Evolutionary conservation across 805 yeast species (phyloP), one percentile per base, ranked within the genome.

Genomic region (Vanderwaltozyma tropicalis): DNA sequence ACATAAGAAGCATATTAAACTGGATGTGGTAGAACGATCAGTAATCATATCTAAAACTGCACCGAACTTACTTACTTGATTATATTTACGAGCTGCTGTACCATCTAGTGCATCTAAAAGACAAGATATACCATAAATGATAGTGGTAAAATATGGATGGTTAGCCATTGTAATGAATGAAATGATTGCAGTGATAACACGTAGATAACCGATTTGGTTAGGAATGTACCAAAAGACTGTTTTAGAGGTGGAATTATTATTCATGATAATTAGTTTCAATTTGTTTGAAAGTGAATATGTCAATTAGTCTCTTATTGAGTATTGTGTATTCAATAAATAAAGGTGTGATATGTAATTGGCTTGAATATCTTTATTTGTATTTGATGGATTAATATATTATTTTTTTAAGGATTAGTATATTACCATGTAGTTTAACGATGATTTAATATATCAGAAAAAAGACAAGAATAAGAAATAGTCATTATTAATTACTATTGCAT

Each of bases 41-140:
- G 98, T 89, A 22, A 92, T 96, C 99, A 92, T 92, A 61, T 92
- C 99, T 49, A 92, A 71, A 14, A 94, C 95, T 14, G 97, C 97
- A 26, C 99, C 99, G 49, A 86, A 85, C 48, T 76, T 73, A 22
- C 96, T 84, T 11, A 95, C 80, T 60, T 92, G 99, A 57, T 83
- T 76, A 58, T 70, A 85, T 51, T 72, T 72, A 45, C 99, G 72
- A 4, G 99, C 99, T 39, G 95, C 94, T 40, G 80, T 78, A 2
- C 99, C 99, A 59, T 92, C 99, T 40, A 87, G 74, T 0, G 99
- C 98, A 62, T 92, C 99, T 44, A 92, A 67, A 39, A 92, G 68
- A 50, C 98, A 94, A 9, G 96, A 86, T 14, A 86, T 67, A 14
- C 94, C 82, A 57, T 92, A 92, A 31, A 87, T 66, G 15, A 74